A percentile compares a stretch with the other conserved stretches of the same genome.
phyloP scores from a whole-genome alignment of 108 stramenopile genomes.

The Skeletonema costatum region DNA sequence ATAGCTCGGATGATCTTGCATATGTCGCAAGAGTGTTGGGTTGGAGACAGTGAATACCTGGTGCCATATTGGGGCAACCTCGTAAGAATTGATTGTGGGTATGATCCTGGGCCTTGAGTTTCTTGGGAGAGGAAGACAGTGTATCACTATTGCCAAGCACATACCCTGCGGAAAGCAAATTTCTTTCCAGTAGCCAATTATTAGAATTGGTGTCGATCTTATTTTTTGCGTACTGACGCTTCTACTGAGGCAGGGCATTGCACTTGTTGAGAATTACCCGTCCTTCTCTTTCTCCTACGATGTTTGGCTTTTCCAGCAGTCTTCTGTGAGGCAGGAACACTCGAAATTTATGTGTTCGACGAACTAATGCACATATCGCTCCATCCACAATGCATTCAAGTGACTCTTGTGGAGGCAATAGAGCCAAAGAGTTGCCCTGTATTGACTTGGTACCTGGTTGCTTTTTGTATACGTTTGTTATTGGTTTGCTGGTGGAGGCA shows the following conservation, averaged over 20 bases:
- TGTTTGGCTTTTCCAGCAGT: background rate
- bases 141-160: slow-evolving; percentile 25
- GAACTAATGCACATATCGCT: slow-evolving; percentile 27
- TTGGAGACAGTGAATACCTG: slow-evolving; percentile 45
- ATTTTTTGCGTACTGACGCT: background rate
- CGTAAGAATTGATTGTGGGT: slow-evolving; percentile 9
- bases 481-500: background rate
- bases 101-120: background rate
- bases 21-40: slow-evolving; percentile 43
- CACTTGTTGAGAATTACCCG: background rate
- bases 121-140: slow-evolving; percentile 7
- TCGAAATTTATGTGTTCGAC: slow-evolving; percentile 28
- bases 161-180: slow-evolving; percentile 42
- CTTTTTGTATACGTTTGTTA: background rate
- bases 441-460: background rate
- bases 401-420: slow-evolving; percentile 28
- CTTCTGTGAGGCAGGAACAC: background rate
- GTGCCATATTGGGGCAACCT: slow-evolving; percentile 45
- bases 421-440: background rate
- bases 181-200: slow-evolving; percentile 37
- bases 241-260: background rate
- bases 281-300: background rate
- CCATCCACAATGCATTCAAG: slow-evolving; percentile 44
- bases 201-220: background rate
- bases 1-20: slow-evolving; percentile 36